These are phyloP conservation scores for Prunus davidiana DNA, from an alignment of 306 rosid species.

Conservation along the genomic window DNA sequence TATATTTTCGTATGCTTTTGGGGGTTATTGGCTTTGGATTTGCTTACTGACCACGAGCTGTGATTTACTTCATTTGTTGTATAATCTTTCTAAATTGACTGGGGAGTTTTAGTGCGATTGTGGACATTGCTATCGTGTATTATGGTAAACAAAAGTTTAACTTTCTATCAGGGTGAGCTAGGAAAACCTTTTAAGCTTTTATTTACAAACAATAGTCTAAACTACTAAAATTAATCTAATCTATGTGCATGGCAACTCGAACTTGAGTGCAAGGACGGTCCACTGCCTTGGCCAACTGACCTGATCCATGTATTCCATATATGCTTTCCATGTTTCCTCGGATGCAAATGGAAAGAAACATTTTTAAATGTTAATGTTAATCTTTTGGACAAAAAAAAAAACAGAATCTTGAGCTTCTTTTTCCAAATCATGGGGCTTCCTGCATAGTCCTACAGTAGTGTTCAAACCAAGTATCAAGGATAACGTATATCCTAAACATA, in stretches of 20 bases:
- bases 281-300: background rate
- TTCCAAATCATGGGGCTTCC: background rate
- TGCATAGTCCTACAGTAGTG: no score
- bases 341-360: background rate
- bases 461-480: no score
- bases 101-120: background rate
- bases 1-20: background rate
- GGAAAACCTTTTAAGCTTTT: no score
- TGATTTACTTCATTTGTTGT: background rate
- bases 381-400: background rate
- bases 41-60: background rate
- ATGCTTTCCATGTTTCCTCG: background rate
- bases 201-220: no score
- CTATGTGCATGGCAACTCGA: no score
- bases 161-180: no score
- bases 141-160: no score
- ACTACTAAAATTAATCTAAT: no score
- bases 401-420: background rate
- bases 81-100: background rate
- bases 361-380: background rate
- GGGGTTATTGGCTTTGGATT: constrained; percentile 1
- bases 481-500: no score
- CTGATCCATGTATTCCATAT: background rate
- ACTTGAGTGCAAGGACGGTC: no score
- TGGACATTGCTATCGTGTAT: no score